Conservation (phyloP, 164 flowering plant genomes). For the Sextonia rubra region DNA sequence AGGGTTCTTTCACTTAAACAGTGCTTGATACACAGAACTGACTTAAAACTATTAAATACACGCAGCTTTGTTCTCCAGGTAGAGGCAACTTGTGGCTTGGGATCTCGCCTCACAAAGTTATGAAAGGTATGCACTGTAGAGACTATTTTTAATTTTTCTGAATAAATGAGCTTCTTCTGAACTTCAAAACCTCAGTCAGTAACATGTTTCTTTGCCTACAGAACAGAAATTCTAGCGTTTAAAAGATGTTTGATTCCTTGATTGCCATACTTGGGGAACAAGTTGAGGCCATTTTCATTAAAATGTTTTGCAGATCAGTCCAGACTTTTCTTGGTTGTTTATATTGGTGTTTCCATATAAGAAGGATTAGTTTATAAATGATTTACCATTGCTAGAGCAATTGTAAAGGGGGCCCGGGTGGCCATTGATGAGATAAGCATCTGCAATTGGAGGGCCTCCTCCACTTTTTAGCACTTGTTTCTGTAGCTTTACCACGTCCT, state of each 20-base stretch:
- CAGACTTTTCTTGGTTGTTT: too few species aligned
- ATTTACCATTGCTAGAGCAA: constrained; percentile 25
- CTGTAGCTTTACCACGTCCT: constrained; percentile 40
- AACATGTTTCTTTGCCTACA: neutral
- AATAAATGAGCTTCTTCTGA: neutral
- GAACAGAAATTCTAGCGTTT: too few species aligned
- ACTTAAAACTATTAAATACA: too few species aligned
- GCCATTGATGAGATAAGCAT: constrained; percentile 64
- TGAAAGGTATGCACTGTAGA: neutral
- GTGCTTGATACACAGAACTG: neutral
- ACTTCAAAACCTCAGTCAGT: neutral
- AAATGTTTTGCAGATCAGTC: too few species aligned
- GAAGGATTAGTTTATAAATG: too few species aligned
- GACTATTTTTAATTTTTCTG: neutral
- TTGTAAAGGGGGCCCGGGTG: constrained; percentile 67
- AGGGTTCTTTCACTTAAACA: too few species aligned
- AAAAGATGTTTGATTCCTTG: neutral
- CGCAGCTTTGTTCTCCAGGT: neutral
- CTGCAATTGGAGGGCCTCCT: constrained; percentile 45
- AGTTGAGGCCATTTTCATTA: too few species aligned
- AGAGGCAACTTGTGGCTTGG: neutral
- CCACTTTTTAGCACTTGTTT: constrained; percentile 41
- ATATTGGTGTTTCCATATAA: too few species aligned
- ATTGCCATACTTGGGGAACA: constrained; percentile 39
- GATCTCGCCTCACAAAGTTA: neutral